Evolutionary conservation across 768 basidiomycete genomes (phyloP).

Genomic region (Tubosaeta sp.): DNA sequence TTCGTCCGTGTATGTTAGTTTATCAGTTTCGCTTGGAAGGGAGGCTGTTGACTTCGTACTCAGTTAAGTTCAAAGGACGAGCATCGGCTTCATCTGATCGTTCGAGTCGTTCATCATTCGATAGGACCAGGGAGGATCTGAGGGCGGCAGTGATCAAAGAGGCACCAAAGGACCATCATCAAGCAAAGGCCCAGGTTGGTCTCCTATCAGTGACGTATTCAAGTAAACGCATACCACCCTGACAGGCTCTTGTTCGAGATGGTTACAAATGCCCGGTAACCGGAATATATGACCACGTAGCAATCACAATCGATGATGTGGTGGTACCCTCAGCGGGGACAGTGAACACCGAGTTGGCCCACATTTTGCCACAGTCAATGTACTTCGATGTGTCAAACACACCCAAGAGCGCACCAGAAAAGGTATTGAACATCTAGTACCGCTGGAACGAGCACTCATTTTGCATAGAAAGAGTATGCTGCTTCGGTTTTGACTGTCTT

Average conservation of each 20-base stretch:
- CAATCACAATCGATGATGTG: no score
- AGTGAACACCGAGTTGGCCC: not conserved
- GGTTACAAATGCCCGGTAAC: not conserved
- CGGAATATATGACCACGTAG: not conserved
- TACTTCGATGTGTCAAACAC: not conserved
- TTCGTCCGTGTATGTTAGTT: not conserved
- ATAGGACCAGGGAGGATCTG: not conserved
- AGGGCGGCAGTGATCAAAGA: no score
- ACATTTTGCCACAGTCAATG: not conserved
- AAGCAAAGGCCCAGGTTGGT: not conserved
- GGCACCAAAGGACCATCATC: not conserved
- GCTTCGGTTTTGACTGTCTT: constrained; percentile 18
- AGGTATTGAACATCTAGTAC: not conserved
- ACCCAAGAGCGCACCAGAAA: not conserved
- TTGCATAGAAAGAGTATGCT: not conserved
- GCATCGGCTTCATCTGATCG: not conserved
- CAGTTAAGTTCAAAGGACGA: not conserved
- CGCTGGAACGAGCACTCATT: not conserved
- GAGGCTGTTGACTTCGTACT: no score
- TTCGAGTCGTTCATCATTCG: not conserved
- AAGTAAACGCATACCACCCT: no score
- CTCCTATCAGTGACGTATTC: no score
- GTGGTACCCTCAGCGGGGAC: not conserved
- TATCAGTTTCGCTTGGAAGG: not conserved
- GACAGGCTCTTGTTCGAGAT: not conserved